Percentiles rank a stretch among this genome's conserved stretches.
Conservation (phyloP, 2,329 filamentous ascomycete species). For the Diplodia scrobiculata region DNA sequence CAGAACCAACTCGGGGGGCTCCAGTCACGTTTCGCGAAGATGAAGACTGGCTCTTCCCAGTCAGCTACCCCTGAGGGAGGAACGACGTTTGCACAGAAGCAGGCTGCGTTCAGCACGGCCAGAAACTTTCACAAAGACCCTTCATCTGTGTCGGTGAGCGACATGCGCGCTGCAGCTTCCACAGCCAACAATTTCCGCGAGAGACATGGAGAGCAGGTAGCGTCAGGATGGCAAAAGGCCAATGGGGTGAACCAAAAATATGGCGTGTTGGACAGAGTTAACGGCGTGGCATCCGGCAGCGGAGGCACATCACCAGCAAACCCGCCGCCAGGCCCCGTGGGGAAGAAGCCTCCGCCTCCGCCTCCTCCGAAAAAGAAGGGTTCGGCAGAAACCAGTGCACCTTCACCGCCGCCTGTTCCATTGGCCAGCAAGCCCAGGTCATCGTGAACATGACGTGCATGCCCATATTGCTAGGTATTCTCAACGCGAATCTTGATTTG, state of each 20-base stretch:
- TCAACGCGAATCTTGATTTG: not conserved
- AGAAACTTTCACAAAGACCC: constrained; percentile 63
- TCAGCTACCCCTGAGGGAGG: constrained; percentile 49
- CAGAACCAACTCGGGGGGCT: constrained; percentile 63
- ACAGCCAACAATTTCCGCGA: constrained; percentile 71
- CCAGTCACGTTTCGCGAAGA: constrained; percentile 63
- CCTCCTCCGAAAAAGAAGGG: constrained; percentile 59
- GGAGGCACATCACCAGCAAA: constrained; percentile 32
- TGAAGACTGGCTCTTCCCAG: constrained; percentile 41
- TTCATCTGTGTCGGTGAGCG: constrained; percentile 61
- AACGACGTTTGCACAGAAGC: constrained; percentile 65
- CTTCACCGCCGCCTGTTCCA: constrained; percentile 57
- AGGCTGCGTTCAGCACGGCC: constrained; percentile 63
- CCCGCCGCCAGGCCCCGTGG: constrained; percentile 34
- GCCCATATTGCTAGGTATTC: not conserved
- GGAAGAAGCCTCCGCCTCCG: constrained; percentile 60
- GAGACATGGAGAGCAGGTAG: constrained; percentile 68
- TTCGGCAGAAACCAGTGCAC: constrained; percentile 42
- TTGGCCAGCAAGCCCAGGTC: constrained; percentile 57
- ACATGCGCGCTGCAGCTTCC: constrained; percentile 60
- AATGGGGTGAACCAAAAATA: constrained; percentile 64
- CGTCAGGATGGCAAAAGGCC: constrained; percentile 60
- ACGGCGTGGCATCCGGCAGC: constrained; percentile 40
- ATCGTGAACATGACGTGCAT: not conserved
- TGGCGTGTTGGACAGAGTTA: constrained; percentile 55